Percentiles rank a stretch among this genome's conserved stretches.
Conservation (phyloP, 345 rosid species). For the Punica granatum region DNA sequence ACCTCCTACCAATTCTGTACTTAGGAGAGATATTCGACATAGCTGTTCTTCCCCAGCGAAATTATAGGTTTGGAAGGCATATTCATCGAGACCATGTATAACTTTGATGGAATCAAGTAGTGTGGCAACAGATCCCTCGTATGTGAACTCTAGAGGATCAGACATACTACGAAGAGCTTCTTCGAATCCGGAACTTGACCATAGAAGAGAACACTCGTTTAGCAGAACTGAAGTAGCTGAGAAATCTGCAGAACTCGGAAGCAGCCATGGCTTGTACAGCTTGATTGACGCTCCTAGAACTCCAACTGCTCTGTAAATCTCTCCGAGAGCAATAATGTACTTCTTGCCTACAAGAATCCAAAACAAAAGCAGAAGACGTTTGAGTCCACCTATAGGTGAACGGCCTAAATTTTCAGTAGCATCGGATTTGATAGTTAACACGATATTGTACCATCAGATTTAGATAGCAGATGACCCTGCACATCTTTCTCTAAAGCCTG, state of each 20-base stretch:
- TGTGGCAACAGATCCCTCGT: conserved; percentile 19
- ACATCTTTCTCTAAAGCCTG: conserved; percentile 41
- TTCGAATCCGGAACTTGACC: conserved; percentile 75
- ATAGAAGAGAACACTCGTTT: conserved; percentile 44
- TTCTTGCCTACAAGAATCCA: conserved; percentile 42
- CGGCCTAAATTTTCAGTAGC: not conserved
- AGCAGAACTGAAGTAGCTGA: conserved; percentile 30
- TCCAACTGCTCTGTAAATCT: conserved; percentile 66
- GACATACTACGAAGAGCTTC: conserved; percentile 47
- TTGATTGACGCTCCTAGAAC: conserved; percentile 50
- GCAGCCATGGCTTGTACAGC: conserved; percentile 75
- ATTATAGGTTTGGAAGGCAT: conserved; percentile 30
- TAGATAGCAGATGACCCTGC: conserved; percentile 35
- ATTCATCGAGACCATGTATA: conserved; percentile 36
- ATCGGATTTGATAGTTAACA: not conserved
- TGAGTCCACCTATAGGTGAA: not conserved
- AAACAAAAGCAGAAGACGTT: not conserved
- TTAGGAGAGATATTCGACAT: conserved; percentile 54
- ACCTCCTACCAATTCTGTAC: conserved; percentile 51
- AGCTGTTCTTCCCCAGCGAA: conserved; percentile 38
- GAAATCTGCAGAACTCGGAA: conserved; percentile 31
- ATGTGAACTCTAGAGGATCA: conserved; percentile 21
- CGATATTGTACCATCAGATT: conserved; percentile 43
- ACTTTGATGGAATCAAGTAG: conserved; percentile 42
- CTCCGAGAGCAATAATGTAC: conserved; percentile 60